Evolutionary conservation across 116 monocot genomes (phyloP), one percentile per base, ranked within the genome.

Genomic region (Phalaenopsis hybrid): DNA sequence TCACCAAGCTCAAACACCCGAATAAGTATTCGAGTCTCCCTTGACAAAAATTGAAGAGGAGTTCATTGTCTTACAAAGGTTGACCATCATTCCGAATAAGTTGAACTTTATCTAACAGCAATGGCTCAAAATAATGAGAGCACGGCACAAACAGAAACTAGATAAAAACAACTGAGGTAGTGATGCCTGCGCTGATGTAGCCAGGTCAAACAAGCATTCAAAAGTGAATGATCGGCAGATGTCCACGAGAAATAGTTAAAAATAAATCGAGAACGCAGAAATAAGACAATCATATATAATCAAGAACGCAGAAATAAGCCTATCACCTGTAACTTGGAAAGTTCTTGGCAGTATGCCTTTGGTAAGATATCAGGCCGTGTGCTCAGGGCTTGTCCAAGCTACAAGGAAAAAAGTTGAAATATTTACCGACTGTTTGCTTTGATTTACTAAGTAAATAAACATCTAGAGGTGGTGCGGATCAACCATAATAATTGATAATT

Each of bases 381-480:
- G 85, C 95, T 98, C 73, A 98, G 85, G 61, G 92, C 98, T 79
- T 98, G 98, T 8, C 98, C 95, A 75, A 98, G 92, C 98, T 98
- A 86, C 65, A 80, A 74, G 13, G 16, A 31, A 48, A 25, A 77
- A 51, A 12, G 16, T 51, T 25, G 28, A 31, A 77, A 50, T 44
- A 51, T 9, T 44, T 12, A 77, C 18, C 8, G 49, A 76, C 23
- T 48, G 16, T 10, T 12, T 13, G 44, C 37, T 74, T 41, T 74
- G 44, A 74, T 44, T 7, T 25, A 17, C 44, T 44, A 17, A 74
- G 41, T 28, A 70, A 13, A 70, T 70, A 74, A 74, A 74, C 69
- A 74, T 74, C 18, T 15, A 45, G 44, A 44, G 72, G 72, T 72
- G n/a, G 18, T 46, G 75, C 45, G 45, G 77, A 77, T 75, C 18